Evolutionary conservation across 192 early-diverging fungal species (phyloP).

Genomic region (Funneliformis mosseae): DNA sequence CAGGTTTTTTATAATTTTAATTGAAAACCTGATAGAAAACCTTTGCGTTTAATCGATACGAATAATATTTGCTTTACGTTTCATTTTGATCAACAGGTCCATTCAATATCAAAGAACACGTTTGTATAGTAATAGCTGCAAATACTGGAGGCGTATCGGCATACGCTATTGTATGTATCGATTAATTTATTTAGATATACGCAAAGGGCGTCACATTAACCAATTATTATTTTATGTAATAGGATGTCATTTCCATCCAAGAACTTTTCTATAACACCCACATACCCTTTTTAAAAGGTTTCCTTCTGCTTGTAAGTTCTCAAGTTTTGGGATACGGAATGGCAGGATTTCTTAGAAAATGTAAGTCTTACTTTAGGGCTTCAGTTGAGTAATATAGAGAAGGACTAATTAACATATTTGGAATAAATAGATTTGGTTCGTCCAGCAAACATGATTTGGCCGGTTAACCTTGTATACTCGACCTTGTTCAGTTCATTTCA

Average conservation of each 20-base stretch:
- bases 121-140: slow-evolving; percentile 57
- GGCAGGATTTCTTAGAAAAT: slow-evolving; percentile 62
- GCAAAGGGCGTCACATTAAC: neutral
- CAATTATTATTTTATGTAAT: too few relatives aligned
- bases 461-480: slow-evolving; percentile 64
- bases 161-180: slow-evolving; percentile 52
- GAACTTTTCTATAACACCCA: slow-evolving; percentile 58
- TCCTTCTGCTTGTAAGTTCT: slow-evolving; percentile 58
- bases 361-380: neutral
- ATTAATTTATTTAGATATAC: neutral
- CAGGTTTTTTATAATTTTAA: neutral
- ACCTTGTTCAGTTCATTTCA: slow-evolving; percentile 53
- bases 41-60: neutral
- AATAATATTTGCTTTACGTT: too few relatives aligned
- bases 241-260: slow-evolving; percentile 59
- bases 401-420: too few relatives aligned
- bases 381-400: too few relatives aligned
- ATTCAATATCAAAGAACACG: slow-evolving; percentile 73
- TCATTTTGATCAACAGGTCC: slow-evolving; percentile 21
- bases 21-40: neutral
- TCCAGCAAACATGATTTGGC: slow-evolving; percentile 59
- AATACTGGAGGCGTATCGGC: slow-evolving; percentile 52
- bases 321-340: slow-evolving; percentile 68
- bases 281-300: slow-evolving; percentile 54
- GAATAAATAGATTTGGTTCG: slow-evolving; percentile 10